Conservation (phyloP, 306 rosid species). For the Prunus campanulata region DNA sequence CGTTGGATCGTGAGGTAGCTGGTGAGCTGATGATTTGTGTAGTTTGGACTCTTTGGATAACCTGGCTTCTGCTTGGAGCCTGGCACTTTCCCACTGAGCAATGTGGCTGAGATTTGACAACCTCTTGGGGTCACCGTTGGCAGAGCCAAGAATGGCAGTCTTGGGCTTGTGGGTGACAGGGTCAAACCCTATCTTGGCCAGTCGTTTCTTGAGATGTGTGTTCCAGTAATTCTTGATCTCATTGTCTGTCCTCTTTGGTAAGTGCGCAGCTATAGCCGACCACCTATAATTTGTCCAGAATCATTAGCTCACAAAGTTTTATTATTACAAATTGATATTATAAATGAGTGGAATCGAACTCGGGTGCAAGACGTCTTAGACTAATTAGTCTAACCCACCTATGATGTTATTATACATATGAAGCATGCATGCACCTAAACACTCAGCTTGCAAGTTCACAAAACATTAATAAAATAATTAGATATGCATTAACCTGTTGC, state of each 20-base stretch:
- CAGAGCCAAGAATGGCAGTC: constrained; percentile 1
- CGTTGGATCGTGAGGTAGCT: background rate
- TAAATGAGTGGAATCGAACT: no score
- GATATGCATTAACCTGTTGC: constrained; percentile 12
- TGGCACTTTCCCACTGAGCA: constrained; percentile 26
- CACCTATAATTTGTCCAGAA: background rate
- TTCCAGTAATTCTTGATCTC: constrained; percentile 31
- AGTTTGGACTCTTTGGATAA: constrained; percentile 2
- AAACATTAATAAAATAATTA: background rate
- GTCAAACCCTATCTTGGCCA: constrained; percentile 18
- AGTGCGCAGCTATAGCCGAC: constrained; percentile 23
- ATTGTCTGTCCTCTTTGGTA: constrained; percentile 23
- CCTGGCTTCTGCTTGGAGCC: constrained; percentile 29
- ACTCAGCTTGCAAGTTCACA: no score
- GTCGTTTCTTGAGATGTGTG: constrained; percentile 16
- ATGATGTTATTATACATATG: no score
- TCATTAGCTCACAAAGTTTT: background rate
- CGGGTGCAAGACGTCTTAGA: no score
- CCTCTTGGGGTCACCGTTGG: constrained; percentile 9
- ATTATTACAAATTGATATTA: no score
- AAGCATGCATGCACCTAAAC: background rate
- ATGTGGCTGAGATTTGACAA: constrained; percentile 20
- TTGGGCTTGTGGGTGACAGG: constrained; percentile 28
- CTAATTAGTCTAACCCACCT: no score
- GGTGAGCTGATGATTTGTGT: background rate